Base-by-base conservation (phyloP, 140 eudicot species). In the Ambrosia hybrid region DNA sequence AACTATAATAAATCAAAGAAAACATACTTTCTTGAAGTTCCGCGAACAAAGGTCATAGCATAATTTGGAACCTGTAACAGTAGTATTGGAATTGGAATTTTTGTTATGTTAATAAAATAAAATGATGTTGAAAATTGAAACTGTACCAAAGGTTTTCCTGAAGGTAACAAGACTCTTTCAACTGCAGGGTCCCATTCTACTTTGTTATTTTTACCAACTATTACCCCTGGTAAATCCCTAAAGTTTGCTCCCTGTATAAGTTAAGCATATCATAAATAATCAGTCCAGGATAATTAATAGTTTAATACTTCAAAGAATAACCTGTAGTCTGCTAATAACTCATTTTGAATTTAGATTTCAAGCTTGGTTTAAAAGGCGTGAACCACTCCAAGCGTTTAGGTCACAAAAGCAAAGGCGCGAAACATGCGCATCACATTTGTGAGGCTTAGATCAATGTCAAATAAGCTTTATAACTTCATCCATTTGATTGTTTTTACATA, bases 91-190 rank as follows among this genome's bases (percentile, higher is more conserved):
- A 48, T 49, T 39, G 14, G 38, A 48, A 57, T 21, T 5, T 45
- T 60, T 36, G 9, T 57, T 39, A 49, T 67, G 17, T 14, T 14
- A 21, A 57, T 9, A 43, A 68, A 33, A 3, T 67, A 7, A 13
- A 49, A 65, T 51, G 10, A 26, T 53, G 4, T 26, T 37, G 68
- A 65, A 51, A 10, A 2, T 37, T 21, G 63, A 58, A 51, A 6
- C 5, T 3, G 16, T 82, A 87, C 92, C 89, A 87, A 39, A 51
- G 83, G 85, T 75, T 87, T 87, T 59, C 84, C 88, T 1, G 92
- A 86, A 65, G 89, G 85, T 10, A 86, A 77, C 38, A 52, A 21
- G 68, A 73, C 82, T 49, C 87, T 74, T 73, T 71, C 81, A 13
- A 86, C 78, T 4, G 77, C 16, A 12, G 79, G 79, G 13, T 86